Conservation (phyloP, 148 eudicot species). For the Vaccinium macrocarpon region DNA sequence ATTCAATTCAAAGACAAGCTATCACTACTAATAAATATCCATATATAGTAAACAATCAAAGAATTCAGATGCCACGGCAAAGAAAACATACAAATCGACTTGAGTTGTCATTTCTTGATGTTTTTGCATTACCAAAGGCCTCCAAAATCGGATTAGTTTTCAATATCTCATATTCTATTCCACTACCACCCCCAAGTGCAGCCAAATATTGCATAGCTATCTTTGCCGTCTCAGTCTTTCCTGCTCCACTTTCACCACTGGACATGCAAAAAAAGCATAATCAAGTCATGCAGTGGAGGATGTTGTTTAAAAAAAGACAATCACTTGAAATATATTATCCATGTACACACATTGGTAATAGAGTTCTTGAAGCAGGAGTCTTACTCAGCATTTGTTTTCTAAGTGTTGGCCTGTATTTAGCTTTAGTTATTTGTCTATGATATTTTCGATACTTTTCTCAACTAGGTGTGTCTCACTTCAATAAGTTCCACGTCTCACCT, state of each 20-base stretch:
- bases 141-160: conserved; percentile 93
- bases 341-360: neutral
- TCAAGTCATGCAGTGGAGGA: conserved; percentile 12
- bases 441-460: neutral
- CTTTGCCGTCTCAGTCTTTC: conserved; percentile 98
- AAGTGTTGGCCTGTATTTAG: neutral
- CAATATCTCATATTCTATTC: conserved; percentile 88
- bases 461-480: neutral
- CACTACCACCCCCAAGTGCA: conserved; percentile 96
- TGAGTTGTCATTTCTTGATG: conserved; percentile 87
- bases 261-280: conserved; percentile 22
- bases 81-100: conserved; percentile 91
- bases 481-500: neutral
- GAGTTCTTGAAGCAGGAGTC: neutral
- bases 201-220: conserved; percentile 99
- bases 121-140: conserved; percentile 98
- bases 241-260: conserved; percentile 99
- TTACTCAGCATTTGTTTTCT: neutral
- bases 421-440: neutral
- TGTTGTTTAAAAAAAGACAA: conserved; percentile 9
- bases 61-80: conserved; percentile 7
- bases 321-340: too few relatives aligned
- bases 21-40: neutral
- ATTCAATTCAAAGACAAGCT: neutral
- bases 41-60: neutral